Evolutionary conservation across 83 land plant species (phyloP).

Genomic region (Picea abies): DNA sequence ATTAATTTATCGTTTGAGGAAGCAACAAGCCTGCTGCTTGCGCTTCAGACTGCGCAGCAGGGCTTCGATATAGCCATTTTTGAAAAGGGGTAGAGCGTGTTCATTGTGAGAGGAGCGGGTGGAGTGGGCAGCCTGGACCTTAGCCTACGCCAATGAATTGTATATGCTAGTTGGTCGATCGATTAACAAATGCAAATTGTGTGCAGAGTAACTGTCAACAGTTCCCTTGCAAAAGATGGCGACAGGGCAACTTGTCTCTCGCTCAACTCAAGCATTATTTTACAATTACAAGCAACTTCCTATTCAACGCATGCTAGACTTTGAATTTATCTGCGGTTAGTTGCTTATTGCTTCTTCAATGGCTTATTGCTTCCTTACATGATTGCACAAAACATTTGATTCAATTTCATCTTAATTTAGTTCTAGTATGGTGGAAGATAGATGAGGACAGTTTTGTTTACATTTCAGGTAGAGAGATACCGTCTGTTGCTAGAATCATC

Average conservation of each 20-base stretch:
- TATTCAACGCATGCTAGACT: conserved; percentile 93
- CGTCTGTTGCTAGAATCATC: conserved; percentile 94
- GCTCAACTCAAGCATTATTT: conserved; percentile 82
- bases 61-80: too few relatives aligned
- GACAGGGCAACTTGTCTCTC: conserved; percentile 83
- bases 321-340: conserved; percentile 90
- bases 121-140: too few relatives aligned
- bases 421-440: neutral
- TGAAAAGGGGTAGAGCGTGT: too few relatives aligned
- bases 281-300: conserved; percentile 97
- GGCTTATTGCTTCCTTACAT: neutral
- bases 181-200: too few relatives aligned
- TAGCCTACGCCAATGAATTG: too few relatives aligned
- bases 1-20: too few relatives aligned
- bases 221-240: conserved; percentile 51
- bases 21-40: too few relatives aligned
- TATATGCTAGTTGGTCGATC: too few relatives aligned
- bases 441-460: conserved; percentile 7
- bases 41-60: too few relatives aligned
- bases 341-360: neutral
- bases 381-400: neutral
- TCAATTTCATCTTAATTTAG: neutral
- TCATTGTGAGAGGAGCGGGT: too few relatives aligned
- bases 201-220: neutral
- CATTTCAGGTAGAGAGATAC: conserved; percentile 83